Percentiles rank a stretch among this genome's conserved stretches.
Conservation (phyloP, 768 basidiomycete genomes). For the Trametes elegans region DNA sequence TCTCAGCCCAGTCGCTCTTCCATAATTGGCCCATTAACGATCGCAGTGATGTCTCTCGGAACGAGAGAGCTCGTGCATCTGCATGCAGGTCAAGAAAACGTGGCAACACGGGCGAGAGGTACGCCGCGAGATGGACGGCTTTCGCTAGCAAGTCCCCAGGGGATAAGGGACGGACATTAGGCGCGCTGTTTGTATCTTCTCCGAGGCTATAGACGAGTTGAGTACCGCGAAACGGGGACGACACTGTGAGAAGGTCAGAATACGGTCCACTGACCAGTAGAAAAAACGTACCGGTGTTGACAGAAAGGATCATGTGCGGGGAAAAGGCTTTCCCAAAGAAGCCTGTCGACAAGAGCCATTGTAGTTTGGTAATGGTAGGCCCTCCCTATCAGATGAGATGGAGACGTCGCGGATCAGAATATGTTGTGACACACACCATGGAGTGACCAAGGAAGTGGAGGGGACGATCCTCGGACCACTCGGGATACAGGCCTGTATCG, state of each 20-base stretch:
- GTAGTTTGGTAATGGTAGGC: constrained; percentile 46
- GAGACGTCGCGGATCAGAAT: not conserved
- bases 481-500: constrained; percentile 41
- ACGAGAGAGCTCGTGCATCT: constrained; percentile 42
- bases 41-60: constrained; percentile 34
- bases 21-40: constrained; percentile 39
- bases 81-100: constrained; percentile 39
- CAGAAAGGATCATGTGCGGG: constrained; percentile 46
- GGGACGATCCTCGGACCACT: constrained; percentile 42
- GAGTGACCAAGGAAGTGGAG: constrained; percentile 53
- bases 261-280: not conserved
- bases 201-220: constrained; percentile 47
- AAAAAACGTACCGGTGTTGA: constrained; percentile 38
- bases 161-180: constrained; percentile 41
- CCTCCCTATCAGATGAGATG: constrained; percentile 37
- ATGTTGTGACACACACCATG: constrained; percentile 31
- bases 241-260: constrained; percentile 33
- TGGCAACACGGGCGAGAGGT: constrained; percentile 42
- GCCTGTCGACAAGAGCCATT: constrained; percentile 38
- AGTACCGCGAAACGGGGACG: constrained; percentile 47
- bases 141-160: constrained; percentile 38
- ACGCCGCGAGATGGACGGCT: constrained; percentile 41
- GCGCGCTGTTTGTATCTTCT: constrained; percentile 39
- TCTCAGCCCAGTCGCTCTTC: constrained; percentile 49
- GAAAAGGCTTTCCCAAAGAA: constrained; percentile 41